A percentile compares a stretch with the other conserved stretches of the same genome.
Conservation (phyloP, 1,284 basidiomycete genomes). For the Cystobasidium sp. region DNA sequence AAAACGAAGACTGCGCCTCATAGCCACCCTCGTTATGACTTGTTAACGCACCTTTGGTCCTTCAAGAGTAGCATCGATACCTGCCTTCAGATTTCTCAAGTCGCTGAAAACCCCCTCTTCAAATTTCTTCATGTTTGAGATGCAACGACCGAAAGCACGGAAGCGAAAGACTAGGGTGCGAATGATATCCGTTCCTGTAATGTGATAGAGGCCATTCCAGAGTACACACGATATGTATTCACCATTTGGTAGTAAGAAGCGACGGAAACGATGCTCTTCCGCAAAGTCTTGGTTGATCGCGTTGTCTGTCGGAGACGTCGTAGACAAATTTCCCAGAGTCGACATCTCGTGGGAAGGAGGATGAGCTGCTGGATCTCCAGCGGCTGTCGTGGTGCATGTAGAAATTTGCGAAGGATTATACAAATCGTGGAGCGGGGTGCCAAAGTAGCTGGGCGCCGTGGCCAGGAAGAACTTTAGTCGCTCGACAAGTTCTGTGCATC, state of each 20-base stretch:
- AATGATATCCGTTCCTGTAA: slow-evolving; percentile 80
- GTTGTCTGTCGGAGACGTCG: no score
- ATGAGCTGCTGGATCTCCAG: no score
- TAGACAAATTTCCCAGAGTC: no score
- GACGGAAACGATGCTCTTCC: slow-evolving; percentile 63
- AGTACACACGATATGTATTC: slow-evolving; percentile 87
- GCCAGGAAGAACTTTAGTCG: slow-evolving; percentile 49
- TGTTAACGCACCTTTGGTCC: slow-evolving; percentile 86
- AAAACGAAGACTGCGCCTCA: no score
- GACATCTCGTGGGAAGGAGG: no score
- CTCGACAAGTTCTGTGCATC: slow-evolving; percentile 34
- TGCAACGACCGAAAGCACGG: slow-evolving; percentile 77
- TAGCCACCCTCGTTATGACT: no score
- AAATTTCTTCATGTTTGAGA: slow-evolving; percentile 84
- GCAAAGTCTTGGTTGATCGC: no score
- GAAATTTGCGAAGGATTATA: neutral
- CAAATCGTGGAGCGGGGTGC: neutral
- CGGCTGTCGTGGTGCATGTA: neutral
- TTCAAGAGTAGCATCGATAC: slow-evolving; percentile 83
- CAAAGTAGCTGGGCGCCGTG: slow-evolving; percentile 46
- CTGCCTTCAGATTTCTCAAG: slow-evolving; percentile 85
- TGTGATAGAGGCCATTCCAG: slow-evolving; percentile 86
- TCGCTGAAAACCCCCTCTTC: slow-evolving; percentile 93
- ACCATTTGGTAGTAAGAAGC: slow-evolving; percentile 78
- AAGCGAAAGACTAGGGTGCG: slow-evolving; percentile 85